These are phyloP conservation scores for Claviceps sp. DNA, from an alignment of 2,329 filamentous ascomycete genomes.

Conservation along the genomic window DNA sequence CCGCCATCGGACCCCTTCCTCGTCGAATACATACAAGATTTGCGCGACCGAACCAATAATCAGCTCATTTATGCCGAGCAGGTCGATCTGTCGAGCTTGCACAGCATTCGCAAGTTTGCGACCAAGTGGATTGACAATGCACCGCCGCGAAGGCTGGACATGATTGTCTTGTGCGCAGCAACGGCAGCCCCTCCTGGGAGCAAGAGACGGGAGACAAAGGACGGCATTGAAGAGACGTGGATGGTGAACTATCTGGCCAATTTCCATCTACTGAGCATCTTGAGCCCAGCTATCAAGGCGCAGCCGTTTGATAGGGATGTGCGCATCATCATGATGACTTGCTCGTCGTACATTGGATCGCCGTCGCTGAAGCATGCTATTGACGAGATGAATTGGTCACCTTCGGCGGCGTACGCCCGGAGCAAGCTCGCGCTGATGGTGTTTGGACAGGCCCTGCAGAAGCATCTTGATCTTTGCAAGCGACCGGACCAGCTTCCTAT, in stretches of 20 bases:
- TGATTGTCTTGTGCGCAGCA: conserved; percentile 77
- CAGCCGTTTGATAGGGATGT: conserved; percentile 93
- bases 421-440: conserved; percentile 72
- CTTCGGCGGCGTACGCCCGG: conserved; percentile 46
- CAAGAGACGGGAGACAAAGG: conserved; percentile 46
- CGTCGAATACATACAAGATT: conserved; percentile 80
- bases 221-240: conserved; percentile 83
- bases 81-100: conserved; percentile 76
- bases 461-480: conserved; percentile 73
- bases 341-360: conserved; percentile 74
- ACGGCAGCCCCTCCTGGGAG: conserved; percentile 58
- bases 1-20: conserved; percentile 75
- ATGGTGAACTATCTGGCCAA: conserved; percentile 92
- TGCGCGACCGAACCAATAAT: conserved; percentile 65
- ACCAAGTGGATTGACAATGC: conserved; percentile 97
- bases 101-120: conserved; percentile 83
- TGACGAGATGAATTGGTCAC: conserved; percentile 38
- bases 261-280: conserved; percentile 83
- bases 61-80: conserved; percentile 90
- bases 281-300: conserved; percentile 77
- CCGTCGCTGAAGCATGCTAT: conserved; percentile 46
- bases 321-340: conserved; percentile 73
- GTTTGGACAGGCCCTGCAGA: conserved; percentile 83
- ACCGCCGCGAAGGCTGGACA: conserved; percentile 76
- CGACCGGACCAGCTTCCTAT: conserved; percentile 71